Evolutionary conservation across 441 rosid species (phyloP), one percentile per base, ranked within the genome.

Genomic region (Cnidoscolus chayamansa): DNA sequence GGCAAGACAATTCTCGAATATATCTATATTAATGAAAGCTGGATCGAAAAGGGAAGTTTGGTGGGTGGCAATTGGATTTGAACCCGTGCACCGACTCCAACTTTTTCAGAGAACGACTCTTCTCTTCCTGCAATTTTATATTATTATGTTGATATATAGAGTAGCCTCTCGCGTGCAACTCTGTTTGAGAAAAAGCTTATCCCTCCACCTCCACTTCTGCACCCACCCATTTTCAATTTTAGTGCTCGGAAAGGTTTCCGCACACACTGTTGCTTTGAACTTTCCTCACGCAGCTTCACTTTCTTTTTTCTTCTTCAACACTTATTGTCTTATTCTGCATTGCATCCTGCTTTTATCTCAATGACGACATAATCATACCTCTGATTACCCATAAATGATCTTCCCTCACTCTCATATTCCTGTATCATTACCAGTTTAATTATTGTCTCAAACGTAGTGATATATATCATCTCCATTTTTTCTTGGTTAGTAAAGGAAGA

Each of bases 111-210:
- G 66, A 76, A 82, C 72, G 67, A 82, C 72, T 69, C 45, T 40
- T 40, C 45, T 3, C 7, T 37, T 40, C 45, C 45, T 40, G 45
- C 7, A 40, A 2, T 10, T 47, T 6, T 19, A 1, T 40, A 50
- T 66, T 3, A 51, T 65, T 72, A 68, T 78, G 60, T 70, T 78
- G 0, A 40, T 40, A 40, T 5, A 40, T 77, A 67, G 73, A 40
- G 87, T 84, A 12, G 7, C 30, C 25, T 47, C 67, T 49, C 80
- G 87, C 81, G 76, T 82, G 87, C 85, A 13, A 10, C 30, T 25
- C 25, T 25, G 25, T 25, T 25, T 25, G 25, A 53, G 35, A 60
- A 67, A 25, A 58, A 32, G 45, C 6, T 54, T 72, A 70, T 17
- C 77, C 7, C 61, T 74, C 80, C 80, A 68, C 65, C 50, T 53